These are phyloP conservation scores for Starmera caribaea DNA, from an alignment of 805 yeast genomes.

Conservation along the genomic window DNA sequence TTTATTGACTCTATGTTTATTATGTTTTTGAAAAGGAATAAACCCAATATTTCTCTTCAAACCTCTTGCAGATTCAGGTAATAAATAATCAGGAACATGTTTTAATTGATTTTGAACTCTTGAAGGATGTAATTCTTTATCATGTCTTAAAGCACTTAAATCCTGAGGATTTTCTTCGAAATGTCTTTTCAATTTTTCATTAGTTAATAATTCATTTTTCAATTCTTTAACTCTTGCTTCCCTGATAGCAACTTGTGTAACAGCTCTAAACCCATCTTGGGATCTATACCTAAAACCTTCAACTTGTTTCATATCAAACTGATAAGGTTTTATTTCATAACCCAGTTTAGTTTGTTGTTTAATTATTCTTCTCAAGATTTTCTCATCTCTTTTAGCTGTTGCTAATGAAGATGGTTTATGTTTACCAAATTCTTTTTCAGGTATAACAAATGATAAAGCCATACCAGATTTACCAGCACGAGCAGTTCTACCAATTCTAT, in stretches of 20 bases:
- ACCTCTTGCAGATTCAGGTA: conserved; percentile 69
- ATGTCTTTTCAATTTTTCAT: conserved; percentile 86
- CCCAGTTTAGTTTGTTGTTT: conserved; percentile 70
- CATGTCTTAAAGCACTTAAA: conserved; percentile 80
- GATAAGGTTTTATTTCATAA: conserved; percentile 73
- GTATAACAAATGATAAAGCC: conserved; percentile 87
- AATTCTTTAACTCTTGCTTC: conserved; percentile 90
- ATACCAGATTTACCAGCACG: conserved; percentile 95
- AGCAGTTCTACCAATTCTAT: conserved; percentile 95
- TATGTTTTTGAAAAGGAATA: conserved; percentile 55
- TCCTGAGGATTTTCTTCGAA: conserved; percentile 98
- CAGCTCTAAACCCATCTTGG: conserved; percentile 95
- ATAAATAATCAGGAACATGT: conserved; percentile 83
- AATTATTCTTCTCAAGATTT: conserved; percentile 65
- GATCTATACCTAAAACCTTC: conserved; percentile 94
- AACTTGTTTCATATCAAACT: conserved; percentile 84
- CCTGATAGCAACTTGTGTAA: conserved; percentile 79
- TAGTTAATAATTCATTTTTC: conserved; percentile 75
- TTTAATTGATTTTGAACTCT: conserved; percentile 80
- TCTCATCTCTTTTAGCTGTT: conserved; percentile 77
- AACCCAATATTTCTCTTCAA: conserved; percentile 52
- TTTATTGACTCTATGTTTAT: conserved; percentile 28
- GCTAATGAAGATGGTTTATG: conserved; percentile 71
- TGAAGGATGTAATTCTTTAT: conserved; percentile 75
- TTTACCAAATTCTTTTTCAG: conserved; percentile 74